Base-by-base conservation (phyloP, 2,329 filamentous ascomycete genomes). In the Tetracladium maxilliforme region DNA sequence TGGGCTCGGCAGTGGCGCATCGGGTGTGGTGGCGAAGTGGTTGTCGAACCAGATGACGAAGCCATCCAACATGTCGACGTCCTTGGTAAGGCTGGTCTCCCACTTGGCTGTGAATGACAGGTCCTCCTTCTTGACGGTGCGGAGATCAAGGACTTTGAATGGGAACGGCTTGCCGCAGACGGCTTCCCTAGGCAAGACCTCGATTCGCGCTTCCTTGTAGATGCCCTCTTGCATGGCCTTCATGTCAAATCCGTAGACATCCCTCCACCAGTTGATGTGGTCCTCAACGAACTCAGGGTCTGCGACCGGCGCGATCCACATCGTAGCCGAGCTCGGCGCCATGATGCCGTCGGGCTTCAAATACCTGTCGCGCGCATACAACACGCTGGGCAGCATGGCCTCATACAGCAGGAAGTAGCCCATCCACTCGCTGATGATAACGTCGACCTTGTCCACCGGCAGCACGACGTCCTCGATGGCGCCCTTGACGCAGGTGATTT, bases 401-500 rank as follows among this genome's bases (percentile, higher is more conserved):
- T 95, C 86, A 49, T 92, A 95, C 6, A 94, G 64, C 11, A 94
- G 64, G 35, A 76, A 81, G 47, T 95, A 95, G 16, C 86, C 86
- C 86, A 95, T 95, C 86, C 86, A 95, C 50, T 95, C 86, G 31
- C 81, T 92, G 32, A 95, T 76, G 44, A 95, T 93, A 42, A 95
- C 77, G 52, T 95, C 87, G 22, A 94, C 86, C 42, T 86, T 61
- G 27, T 71, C 61, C 6, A 87, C 75, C 2, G 80, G 84, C 13
- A 84, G 63, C 29, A 54, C 61, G 28, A 92, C 79, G 37, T 94
- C 84, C 48, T 95, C 87, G 32, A 94, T 80, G 42, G 82, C 81
- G 19, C 87, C 86, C 34, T 75, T 70, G 24, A 93, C 58, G 40
- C 80, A 83, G 21, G 75, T 83, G 42, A 95, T 83, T 14, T 64